Evolutionary conservation across 805 yeast genomes (phyloP).

Genomic region (Lipomyces mesembrius): DNA sequence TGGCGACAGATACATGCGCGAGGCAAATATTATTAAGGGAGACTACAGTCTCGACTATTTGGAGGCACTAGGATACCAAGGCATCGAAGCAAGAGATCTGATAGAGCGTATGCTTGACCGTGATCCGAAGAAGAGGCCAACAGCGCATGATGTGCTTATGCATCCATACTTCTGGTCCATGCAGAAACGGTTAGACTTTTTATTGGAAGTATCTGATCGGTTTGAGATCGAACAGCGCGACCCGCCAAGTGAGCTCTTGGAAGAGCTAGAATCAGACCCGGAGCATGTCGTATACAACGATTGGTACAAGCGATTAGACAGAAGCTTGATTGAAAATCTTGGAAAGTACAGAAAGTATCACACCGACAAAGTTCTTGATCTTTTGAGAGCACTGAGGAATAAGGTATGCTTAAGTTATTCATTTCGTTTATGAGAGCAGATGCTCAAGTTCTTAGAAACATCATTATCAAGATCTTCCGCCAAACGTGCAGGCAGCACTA

Average conservation of each 20-base stretch:
- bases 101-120: conserved; percentile 70
- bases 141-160: conserved; percentile 64
- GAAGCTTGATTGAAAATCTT: conserved; percentile 74
- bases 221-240: conserved; percentile 84
- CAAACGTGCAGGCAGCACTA: conserved; percentile 63
- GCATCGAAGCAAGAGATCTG: conserved; percentile 72
- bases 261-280: conserved; percentile 60
- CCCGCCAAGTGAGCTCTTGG: conserved; percentile 68
- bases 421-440: background rate
- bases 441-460: conserved; percentile 55
- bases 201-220: conserved; percentile 86
- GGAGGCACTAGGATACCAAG: conserved; percentile 49
- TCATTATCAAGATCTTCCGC: conserved; percentile 89
- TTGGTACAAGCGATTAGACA: conserved; percentile 79
- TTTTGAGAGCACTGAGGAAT: conserved; percentile 86
- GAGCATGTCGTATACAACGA: conserved; percentile 56
- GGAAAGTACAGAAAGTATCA: conserved; percentile 92
- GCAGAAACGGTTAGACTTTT: conserved; percentile 76
- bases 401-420: conserved; percentile 48
- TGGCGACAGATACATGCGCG: conserved; percentile 88
- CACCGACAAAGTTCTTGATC: conserved; percentile 76
- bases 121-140: conserved; percentile 74
- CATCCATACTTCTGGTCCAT: conserved; percentile 91
- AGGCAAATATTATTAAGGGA: conserved; percentile 81
- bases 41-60: conserved; percentile 58